Conservation (phyloP, 73 alveolate species). For the Diophrys appendiculata region DNA sequence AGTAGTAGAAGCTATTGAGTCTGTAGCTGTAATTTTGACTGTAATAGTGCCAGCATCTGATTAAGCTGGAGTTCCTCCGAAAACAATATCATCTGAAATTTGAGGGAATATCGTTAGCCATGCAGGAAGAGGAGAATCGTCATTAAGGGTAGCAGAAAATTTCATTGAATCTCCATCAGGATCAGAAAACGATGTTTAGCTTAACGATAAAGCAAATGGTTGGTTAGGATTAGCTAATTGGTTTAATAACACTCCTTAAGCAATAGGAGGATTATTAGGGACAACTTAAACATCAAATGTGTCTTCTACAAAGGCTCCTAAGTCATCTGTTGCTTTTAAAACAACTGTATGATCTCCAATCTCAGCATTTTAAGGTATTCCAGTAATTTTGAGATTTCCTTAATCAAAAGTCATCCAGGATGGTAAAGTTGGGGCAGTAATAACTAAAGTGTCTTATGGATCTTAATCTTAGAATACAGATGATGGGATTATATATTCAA, state of each 20-base stretch:
- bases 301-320: not conserved
- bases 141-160: not conserved
- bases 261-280: constrained; percentile 8
- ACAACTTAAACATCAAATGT: not conserved
- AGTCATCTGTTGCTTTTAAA: constrained; percentile 1
- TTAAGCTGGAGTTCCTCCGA: constrained; percentile 11
- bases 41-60: constrained; percentile 1
- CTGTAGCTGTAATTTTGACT: constrained; percentile 18
- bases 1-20: constrained; percentile 3
- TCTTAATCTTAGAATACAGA: not conserved
- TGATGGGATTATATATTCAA: not conserved
- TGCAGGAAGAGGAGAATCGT: not conserved
- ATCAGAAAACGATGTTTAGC: not conserved
- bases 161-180: constrained; percentile 7
- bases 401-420: not conserved
- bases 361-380: not conserved
- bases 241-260: not conserved
- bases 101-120: constrained; percentile 4
- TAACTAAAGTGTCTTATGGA: not conserved
- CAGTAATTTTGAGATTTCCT: not conserved
- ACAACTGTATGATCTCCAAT: not conserved
- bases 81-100: not conserved
- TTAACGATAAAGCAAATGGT: not conserved
- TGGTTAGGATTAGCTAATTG: not conserved
- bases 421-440: not conserved